phyloP scores from a whole-genome alignment of 208 protist species.

The Wallacemonas collosoma region DNA sequence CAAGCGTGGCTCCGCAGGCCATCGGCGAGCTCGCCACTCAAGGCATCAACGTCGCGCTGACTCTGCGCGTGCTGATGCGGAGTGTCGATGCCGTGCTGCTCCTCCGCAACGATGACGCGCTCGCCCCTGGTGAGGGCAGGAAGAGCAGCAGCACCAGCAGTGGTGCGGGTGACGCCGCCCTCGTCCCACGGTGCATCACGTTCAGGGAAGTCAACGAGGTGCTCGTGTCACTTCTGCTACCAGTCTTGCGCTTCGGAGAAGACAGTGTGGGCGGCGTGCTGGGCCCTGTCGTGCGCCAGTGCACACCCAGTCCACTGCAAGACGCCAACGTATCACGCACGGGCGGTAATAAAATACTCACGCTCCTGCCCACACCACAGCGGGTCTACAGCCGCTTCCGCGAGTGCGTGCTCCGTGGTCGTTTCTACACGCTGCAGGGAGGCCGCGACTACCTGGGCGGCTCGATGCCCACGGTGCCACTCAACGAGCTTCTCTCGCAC shows the following conservation, averaged over 20 bases:
- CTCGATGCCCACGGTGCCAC: conserved; percentile 48
- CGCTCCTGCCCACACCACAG: conserved; percentile 75
- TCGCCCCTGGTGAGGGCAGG: conserved; percentile 33
- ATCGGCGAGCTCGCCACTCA: conserved; percentile 78
- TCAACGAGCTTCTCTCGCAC: conserved; percentile 43
- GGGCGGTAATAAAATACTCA: conserved; percentile 64
- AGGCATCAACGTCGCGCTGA: conserved; percentile 76
- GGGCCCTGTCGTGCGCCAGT: conserved; percentile 43
- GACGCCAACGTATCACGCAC: conserved; percentile 20
- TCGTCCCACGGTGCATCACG: conserved; percentile 58
- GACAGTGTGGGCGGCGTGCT: conserved; percentile 21
- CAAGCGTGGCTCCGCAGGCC: conserved; percentile 71
- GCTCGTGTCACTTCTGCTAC: conserved; percentile 71
- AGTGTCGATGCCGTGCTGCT: conserved; percentile 69
- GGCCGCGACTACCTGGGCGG: conserved; percentile 63
- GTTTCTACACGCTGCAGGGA: conserved; percentile 55
- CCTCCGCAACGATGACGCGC: conserved; percentile 81
- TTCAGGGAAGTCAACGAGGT: conserved; percentile 87
- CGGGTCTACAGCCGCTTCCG: conserved; percentile 61
- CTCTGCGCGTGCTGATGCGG: conserved; percentile 59
- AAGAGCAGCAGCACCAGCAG: conserved; percentile 27
- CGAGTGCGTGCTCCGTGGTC: conserved; percentile 42
- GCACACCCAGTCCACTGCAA: conserved; percentile 29
- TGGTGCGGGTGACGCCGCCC: conserved; percentile 5
- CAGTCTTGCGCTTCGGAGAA: conserved; percentile 65